phyloP scores from a whole-genome alignment of 2,329 filamentous ascomycete species.

The Blastomyces gilchristii region DNA sequence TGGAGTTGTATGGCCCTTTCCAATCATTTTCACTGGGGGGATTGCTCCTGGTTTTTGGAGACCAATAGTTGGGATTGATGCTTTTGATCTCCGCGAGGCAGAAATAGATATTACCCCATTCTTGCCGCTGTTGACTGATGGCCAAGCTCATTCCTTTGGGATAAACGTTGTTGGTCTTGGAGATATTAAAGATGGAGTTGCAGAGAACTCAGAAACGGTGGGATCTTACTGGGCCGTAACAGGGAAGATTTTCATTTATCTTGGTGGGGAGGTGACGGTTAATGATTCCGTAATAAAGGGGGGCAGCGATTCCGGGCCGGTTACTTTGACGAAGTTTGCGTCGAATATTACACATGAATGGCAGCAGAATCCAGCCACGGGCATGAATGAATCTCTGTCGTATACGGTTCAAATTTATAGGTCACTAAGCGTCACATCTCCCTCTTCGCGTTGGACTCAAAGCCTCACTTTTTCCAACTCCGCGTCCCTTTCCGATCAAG shows the following conservation, averaged over 20 bases:
- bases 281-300: constrained; percentile 18
- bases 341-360: neutral
- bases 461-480: constrained; percentile 45
- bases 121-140: constrained; percentile 59
- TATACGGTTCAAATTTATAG: constrained; percentile 51
- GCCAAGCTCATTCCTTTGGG: constrained; percentile 53
- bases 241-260: constrained; percentile 73
- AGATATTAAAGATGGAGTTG: constrained; percentile 41
- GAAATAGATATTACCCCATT: constrained; percentile 76
- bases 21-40: constrained; percentile 72
- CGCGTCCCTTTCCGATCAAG: constrained; percentile 46
- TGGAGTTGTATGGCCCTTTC: constrained; percentile 71
- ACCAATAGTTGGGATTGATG: constrained; percentile 66
- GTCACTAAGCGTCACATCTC: constrained; percentile 44
- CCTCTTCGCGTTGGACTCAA: constrained; percentile 48
- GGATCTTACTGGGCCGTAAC: constrained; percentile 64
- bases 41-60: constrained; percentile 67
- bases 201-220: constrained; percentile 45
- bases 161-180: constrained; percentile 57
- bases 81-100: constrained; percentile 67
- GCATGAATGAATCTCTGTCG: constrained; percentile 49
- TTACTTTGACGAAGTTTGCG: constrained; percentile 18
- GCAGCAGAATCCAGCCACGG: constrained; percentile 32
- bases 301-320: constrained; percentile 9
- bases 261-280: constrained; percentile 37